phyloP scores from a whole-genome alignment of 768 basidiomycete genomes.

The Termitomyces sp. region DNA sequence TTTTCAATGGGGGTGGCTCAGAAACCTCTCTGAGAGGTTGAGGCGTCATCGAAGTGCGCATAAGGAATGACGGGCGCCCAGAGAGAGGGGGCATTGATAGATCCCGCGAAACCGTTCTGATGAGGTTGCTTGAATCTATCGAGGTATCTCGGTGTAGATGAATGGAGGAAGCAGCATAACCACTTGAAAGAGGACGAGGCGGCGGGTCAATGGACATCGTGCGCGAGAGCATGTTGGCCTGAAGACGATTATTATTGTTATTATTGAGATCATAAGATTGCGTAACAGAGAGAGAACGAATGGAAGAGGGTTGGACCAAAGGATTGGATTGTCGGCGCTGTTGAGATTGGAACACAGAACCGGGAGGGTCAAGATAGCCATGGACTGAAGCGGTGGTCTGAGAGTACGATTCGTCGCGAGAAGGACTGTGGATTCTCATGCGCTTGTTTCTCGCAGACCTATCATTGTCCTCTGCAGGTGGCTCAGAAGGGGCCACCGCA shows the following conservation, averaged over 20 bases:
- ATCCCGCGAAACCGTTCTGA: conserved; percentile 30
- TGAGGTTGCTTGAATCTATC: conserved; percentile 26
- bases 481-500: conserved; percentile 24
- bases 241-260: conserved; percentile 23
- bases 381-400: conserved; percentile 16
- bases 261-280: conserved; percentile 26
- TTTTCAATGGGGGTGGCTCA: conserved; percentile 64
- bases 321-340: conserved; percentile 18
- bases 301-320: conserved; percentile 12
- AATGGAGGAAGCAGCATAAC: conserved; percentile 39
- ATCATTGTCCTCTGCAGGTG: conserved; percentile 26
- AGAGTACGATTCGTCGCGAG: conserved; percentile 26
- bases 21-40: conserved; percentile 52
- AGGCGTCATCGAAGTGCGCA: conserved; percentile 70
- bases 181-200: conserved; percentile 30
- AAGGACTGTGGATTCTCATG: conserved; percentile 48
- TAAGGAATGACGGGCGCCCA: conserved; percentile 47
- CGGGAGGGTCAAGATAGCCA: conserved; percentile 53
- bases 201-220: conserved; percentile 77
- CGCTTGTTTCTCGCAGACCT: conserved; percentile 41
- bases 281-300: conserved; percentile 23
- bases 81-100: conserved; percentile 42
- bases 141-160: conserved; percentile 32
- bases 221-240: conserved; percentile 35
- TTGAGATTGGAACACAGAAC: conserved; percentile 33